These are phyloP conservation scores for Hirschfeldia incana DNA, from an alignment of 345 rosid genomes.

Conservation along the genomic window DNA sequence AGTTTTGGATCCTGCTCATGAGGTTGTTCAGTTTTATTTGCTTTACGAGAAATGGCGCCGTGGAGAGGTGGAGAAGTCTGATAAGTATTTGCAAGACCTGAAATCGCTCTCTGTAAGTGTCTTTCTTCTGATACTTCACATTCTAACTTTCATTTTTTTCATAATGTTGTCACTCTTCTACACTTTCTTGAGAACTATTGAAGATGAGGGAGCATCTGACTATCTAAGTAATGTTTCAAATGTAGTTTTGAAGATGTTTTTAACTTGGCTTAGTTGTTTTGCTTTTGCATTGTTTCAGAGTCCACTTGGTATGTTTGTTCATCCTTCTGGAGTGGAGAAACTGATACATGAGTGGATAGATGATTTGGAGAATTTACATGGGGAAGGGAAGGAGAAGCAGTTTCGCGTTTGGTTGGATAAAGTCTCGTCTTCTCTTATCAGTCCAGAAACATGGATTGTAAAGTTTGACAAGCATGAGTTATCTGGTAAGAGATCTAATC, in stretches of 20 bases:
- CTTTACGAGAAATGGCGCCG: slow-evolving; percentile 82
- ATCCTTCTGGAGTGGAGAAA: slow-evolving; percentile 74
- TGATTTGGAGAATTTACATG: slow-evolving; percentile 47
- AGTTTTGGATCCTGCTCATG: slow-evolving; percentile 45
- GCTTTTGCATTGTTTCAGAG: slow-evolving; percentile 49
- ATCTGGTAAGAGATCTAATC: slow-evolving; percentile 51
- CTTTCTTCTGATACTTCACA: neutral
- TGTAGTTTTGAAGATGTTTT: neutral
- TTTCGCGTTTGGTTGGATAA: slow-evolving; percentile 73
- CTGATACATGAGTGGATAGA: slow-evolving; percentile 56
- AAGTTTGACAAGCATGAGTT: slow-evolving; percentile 77
- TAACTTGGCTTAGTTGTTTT: neutral
- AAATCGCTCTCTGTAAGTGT: slow-evolving; percentile 67
- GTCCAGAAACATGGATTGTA: slow-evolving; percentile 68
- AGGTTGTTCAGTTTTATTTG: slow-evolving; percentile 67
- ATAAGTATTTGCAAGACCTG: slow-evolving; percentile 52
- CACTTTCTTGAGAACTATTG: neutral
- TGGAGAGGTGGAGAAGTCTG: slow-evolving; percentile 73
- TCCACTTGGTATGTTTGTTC: slow-evolving; percentile 54
- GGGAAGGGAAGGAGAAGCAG: slow-evolving; percentile 56
- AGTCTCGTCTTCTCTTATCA: slow-evolving; percentile 51
- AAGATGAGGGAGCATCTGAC: slow-evolving; percentile 19
- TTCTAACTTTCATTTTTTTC: neutral
- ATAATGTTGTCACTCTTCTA: neutral
- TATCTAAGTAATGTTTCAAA: neutral